Evolutionary conservation across 2,329 filamentous ascomycete species (phyloP).

Genomic region (Aureobasidium sp.): DNA sequence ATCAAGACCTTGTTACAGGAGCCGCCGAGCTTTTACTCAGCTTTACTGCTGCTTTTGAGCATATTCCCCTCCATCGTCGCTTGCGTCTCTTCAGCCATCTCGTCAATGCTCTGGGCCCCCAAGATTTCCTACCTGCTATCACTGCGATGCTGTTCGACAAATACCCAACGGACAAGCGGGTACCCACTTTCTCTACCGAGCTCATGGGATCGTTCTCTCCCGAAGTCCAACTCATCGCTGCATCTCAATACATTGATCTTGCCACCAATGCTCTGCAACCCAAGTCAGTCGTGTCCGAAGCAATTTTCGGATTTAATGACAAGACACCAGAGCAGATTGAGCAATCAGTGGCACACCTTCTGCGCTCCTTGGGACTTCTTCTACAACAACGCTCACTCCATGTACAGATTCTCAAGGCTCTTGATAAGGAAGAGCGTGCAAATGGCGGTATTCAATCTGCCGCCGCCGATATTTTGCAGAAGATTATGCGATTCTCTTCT

Average conservation of each 20-base stretch:
- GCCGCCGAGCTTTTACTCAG: slow-evolving; percentile 87
- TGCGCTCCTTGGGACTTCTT: slow-evolving; percentile 30
- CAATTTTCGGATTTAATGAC: slow-evolving; percentile 58
- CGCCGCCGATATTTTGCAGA: slow-evolving; percentile 32
- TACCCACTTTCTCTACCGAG: slow-evolving; percentile 67
- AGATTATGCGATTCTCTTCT: slow-evolving; percentile 18
- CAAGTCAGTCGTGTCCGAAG: slow-evolving; percentile 65
- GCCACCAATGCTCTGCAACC: slow-evolving; percentile 67
- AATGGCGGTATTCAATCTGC: slow-evolving; percentile 26
- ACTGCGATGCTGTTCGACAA: slow-evolving; percentile 85
- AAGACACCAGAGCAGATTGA: slow-evolving; percentile 34
- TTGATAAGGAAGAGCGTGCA: slow-evolving; percentile 10
- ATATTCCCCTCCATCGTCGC: slow-evolving; percentile 82
- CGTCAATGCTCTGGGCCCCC: slow-evolving; percentile 73
- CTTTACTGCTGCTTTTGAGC: slow-evolving; percentile 93
- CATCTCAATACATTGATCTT: slow-evolving; percentile 69
- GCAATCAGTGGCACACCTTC: slow-evolving; percentile 27
- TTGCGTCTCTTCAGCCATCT: slow-evolving; percentile 77
- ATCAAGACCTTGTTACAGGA: slow-evolving; percentile 70
- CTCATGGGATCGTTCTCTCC: slow-evolving; percentile 67
- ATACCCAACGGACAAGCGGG: slow-evolving; percentile 68
- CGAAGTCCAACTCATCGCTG: slow-evolving; percentile 63
- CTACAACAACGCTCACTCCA: slow-evolving; percentile 15
- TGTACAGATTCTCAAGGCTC: slow-evolving; percentile 11
- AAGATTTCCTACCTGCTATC: slow-evolving; percentile 83